Conservation (phyloP, 2,329 filamentous ascomycete genomes). For the Drechmeria coniospora region DNA sequence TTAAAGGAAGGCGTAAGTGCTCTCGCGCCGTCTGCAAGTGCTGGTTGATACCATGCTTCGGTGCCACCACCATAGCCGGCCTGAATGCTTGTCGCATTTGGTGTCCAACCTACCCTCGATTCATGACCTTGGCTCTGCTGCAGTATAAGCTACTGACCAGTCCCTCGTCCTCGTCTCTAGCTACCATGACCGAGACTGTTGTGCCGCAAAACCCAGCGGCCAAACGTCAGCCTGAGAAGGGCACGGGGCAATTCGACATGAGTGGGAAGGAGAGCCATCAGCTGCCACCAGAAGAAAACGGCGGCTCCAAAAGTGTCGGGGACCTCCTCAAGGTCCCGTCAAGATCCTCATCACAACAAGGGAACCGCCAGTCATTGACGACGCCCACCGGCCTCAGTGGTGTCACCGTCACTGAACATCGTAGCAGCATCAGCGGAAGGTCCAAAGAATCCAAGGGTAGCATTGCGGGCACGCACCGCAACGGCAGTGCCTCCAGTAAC, state of each 20-base stretch:
- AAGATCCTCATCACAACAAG: constrained; percentile 43
- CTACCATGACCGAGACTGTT: constrained; percentile 18
- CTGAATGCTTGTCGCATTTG: too few species aligned
- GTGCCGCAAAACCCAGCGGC: constrained; percentile 10
- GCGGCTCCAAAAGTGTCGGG: constrained; percentile 31
- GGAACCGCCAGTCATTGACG: constrained; percentile 42
- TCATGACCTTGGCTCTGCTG: background rate
- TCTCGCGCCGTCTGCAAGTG: too few species aligned
- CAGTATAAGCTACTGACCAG: background rate
- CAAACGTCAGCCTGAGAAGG: constrained; percentile 19
- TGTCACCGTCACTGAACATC: constrained; percentile 40
- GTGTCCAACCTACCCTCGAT: background rate
- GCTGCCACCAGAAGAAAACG: constrained; percentile 24
- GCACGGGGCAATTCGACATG: constrained; percentile 19
- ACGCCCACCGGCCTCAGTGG: constrained; percentile 45
- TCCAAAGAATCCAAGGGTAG: constrained; percentile 53
- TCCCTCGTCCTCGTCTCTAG: constrained; percentile 3
- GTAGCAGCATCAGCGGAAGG: constrained; percentile 46
- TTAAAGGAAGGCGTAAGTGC: too few species aligned
- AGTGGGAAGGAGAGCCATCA: constrained; percentile 25
- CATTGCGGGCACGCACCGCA: constrained; percentile 45
- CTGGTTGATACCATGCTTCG: too few species aligned
- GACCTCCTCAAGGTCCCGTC: constrained; percentile 43
- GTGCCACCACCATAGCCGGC: too few species aligned
- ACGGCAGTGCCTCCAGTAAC: constrained; percentile 54